A percentile compares a stretch with the other conserved stretches of the same genome.
Conservation (phyloP, 2,329 filamentous ascomycete genomes). For the Macrophomina pseudophaseolina region DNA sequence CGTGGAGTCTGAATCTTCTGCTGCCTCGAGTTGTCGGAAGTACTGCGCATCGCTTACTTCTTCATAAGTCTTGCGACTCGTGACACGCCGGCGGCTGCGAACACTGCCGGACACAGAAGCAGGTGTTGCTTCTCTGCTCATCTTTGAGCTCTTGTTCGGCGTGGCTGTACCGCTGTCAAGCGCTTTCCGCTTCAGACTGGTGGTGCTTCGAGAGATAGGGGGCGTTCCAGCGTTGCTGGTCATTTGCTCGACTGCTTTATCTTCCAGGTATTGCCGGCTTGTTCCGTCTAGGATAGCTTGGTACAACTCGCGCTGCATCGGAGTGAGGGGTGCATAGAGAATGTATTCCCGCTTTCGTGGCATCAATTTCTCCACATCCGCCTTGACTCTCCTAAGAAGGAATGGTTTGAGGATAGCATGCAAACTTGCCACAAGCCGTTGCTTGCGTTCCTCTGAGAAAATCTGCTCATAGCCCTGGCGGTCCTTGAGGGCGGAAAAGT, state of each 20-base stretch:
- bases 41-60: slow-evolving; percentile 84
- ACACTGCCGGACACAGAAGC: slow-evolving; percentile 59
- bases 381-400: slow-evolving; percentile 84
- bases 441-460: slow-evolving; percentile 76
- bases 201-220: slow-evolving; percentile 47
- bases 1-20: slow-evolving; percentile 46
- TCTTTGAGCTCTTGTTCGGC: slow-evolving; percentile 73
- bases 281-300: slow-evolving; percentile 69
- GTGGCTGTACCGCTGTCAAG: slow-evolving; percentile 48
- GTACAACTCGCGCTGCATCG: slow-evolving; percentile 90
- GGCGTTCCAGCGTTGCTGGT: slow-evolving; percentile 54
- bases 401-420: slow-evolving; percentile 93
- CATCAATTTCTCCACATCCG: slow-evolving; percentile 88
- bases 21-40: slow-evolving; percentile 72
- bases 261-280: slow-evolving; percentile 67
- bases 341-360: slow-evolving; percentile 98
- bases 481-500: slow-evolving; percentile 90
- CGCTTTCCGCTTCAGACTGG: slow-evolving; percentile 63
- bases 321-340: slow-evolving; percentile 88
- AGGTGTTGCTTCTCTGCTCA: slow-evolving; percentile 77
- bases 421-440: slow-evolving; percentile 82
- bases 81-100: slow-evolving; percentile 56
- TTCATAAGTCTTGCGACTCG: slow-evolving; percentile 59
- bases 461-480: slow-evolving; percentile 79
- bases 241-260: slow-evolving; percentile 73